A percentile compares a stretch with the other conserved stretches of the same genome.
Conservation (phyloP, 2,329 filamentous ascomycete species). For the Stemphylium lycopersici region DNA sequence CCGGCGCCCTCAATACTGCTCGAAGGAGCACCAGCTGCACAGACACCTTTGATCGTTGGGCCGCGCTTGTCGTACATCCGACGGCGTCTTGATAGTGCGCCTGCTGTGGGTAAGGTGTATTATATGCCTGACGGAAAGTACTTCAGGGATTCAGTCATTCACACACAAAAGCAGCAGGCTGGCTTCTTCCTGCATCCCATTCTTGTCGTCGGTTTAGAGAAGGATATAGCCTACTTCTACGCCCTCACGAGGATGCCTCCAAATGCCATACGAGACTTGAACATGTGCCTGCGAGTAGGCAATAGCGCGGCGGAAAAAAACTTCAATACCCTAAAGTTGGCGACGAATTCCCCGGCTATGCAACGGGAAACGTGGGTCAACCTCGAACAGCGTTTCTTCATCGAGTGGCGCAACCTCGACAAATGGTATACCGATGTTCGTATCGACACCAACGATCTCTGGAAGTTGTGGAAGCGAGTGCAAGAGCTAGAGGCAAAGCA, state of each 20-base stretch:
- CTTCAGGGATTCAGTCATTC: conserved; percentile 18
- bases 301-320: conserved; percentile 5
- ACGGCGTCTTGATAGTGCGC: neutral
- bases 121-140: conserved; percentile 13
- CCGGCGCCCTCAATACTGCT: neutral
- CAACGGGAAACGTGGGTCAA: conserved; percentile 20
- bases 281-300: conserved; percentile 22
- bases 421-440: conserved; percentile 15
- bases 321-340: conserved; percentile 12
- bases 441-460: conserved; percentile 7
- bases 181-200: conserved; percentile 30
- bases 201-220: conserved; percentile 18
- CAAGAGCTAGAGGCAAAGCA: conserved; percentile 24
- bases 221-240: conserved; percentile 18
- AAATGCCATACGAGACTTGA: conserved; percentile 16
- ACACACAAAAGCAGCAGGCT: conserved; percentile 19
- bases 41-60: neutral
- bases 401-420: conserved; percentile 19
- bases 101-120: conserved; percentile 16
- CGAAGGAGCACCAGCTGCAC: neutral
- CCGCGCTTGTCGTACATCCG: neutral
- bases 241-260: conserved; percentile 20
- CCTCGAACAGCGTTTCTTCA: conserved; percentile 25
- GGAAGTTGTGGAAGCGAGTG: conserved; percentile 19
- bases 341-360: conserved; percentile 16